Evolutionary conservation across 148 eudicot genomes (phyloP), one percentile per base, ranked within the genome.

Genomic region (Pouteria glomerata): DNA sequence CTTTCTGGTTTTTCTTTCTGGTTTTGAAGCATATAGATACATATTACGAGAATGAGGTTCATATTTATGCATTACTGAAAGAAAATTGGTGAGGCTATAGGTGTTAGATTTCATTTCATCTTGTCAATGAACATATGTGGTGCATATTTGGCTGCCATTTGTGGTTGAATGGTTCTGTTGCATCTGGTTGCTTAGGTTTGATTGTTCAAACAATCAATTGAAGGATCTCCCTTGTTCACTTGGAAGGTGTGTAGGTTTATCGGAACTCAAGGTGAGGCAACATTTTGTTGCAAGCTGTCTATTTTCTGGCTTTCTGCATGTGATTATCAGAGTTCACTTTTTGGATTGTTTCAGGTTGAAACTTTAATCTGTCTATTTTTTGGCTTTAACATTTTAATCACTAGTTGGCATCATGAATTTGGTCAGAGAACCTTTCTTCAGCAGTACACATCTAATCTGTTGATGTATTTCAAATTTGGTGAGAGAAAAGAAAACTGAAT

Each of bases 171-270:
- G 12, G 27, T 24, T 76, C 41, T 34, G 1, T 67, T 61, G 69
- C 44, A 34, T 75, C 51, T 35, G 47, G 41, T 69, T 72, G 24
- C 19, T 69, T 79, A 96, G 99, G 97, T 59, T 92, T 81, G 97
- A 89, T 84, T 96, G 99, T 78, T 96, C 99, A 67, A 90, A 85
- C 76, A 96, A 96, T 71, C 86, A 78, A 83, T 82, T 96, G 55
- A 77, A 68, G 50, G 82, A 76, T 79, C 88, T 96, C 34, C 97
- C 99, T 21, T 66, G 57, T 73, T 89, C 94, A 42, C 86, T 96
- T 63, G 96, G 99, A 73, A 86, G 79, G 39, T 96, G 99, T 79
- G 50, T 66, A 60, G 83, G 84, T 52, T 81, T 96, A 64, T 68
- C 92, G 67, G 99, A 96, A 21, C 78, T 96, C 73, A 96, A 92